Conservation (phyloP, 2,329 filamentous ascomycete species). For the Aspergillus tanneri region DNA sequence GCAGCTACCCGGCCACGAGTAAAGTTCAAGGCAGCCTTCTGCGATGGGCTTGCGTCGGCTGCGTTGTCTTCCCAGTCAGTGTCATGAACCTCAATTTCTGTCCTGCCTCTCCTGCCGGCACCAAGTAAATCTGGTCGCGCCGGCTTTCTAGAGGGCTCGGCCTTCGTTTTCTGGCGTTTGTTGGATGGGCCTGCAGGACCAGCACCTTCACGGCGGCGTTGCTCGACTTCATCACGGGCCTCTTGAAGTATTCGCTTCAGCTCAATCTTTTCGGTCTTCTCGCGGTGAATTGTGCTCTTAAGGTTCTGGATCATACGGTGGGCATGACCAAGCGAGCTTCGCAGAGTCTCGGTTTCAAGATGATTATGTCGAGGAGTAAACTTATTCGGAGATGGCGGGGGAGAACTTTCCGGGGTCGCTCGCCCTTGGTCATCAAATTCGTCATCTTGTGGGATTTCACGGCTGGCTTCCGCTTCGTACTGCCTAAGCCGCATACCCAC, state of each 20-base stretch:
- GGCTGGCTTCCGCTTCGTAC: conserved; percentile 62
- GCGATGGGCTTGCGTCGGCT: conserved; percentile 58
- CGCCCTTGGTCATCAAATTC: conserved; percentile 66
- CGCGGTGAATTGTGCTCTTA: conserved; percentile 89
- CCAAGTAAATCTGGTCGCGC: conserved; percentile 72
- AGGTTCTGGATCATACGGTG: conserved; percentile 96
- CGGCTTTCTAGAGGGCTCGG: conserved; percentile 74
- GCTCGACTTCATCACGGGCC: conserved; percentile 83
- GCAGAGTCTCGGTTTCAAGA: conserved; percentile 93
- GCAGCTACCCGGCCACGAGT: conserved; percentile 26
- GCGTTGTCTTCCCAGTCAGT: conserved; percentile 87
- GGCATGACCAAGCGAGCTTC: conserved; percentile 89
- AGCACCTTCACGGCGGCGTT: conserved; percentile 58
- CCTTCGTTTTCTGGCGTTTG: conserved; percentile 62
- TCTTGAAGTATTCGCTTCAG: conserved; percentile 94
- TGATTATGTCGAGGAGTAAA: conserved; percentile 85
- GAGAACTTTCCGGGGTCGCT: conserved; percentile 82
- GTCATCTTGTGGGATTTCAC: conserved; percentile 61
- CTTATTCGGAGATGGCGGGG: conserved; percentile 86
- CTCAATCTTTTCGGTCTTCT: conserved; percentile 98
- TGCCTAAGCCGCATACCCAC: conserved; percentile 71
- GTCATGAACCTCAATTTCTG: conserved; percentile 77
- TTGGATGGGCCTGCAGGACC: conserved; percentile 37
- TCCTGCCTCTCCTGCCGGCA: conserved; percentile 68
- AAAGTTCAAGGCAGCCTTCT: conserved; percentile 36